Evolutionary conservation across 78 protist species (phyloP).

Genomic region (Dictyostelium intermedium): DNA sequence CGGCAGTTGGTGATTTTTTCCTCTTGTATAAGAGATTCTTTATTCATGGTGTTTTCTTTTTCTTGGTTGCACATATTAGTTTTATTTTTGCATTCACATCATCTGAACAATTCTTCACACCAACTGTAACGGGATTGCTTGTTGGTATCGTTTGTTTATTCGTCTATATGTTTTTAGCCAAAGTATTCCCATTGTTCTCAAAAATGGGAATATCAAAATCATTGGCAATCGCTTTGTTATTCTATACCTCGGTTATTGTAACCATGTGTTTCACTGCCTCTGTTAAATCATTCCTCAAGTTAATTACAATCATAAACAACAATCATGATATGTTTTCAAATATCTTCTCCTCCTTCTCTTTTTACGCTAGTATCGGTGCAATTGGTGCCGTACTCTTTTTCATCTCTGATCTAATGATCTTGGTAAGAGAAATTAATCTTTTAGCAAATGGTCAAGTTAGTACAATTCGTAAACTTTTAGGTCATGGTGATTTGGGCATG

Average conservation of each 20-base stretch:
- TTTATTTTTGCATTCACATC: conserved; percentile 69
- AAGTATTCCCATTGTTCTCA: conserved; percentile 51
- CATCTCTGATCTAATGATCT: conserved; percentile 53
- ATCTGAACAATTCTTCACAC: conserved; percentile 46
- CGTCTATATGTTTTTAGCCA: conserved; percentile 41
- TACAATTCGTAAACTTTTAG: conserved; percentile 23
- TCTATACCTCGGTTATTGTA: conserved; percentile 57
- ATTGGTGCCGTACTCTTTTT: conserved; percentile 66
- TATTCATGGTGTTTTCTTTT: conserved; percentile 50
- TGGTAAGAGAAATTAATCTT: conserved; percentile 30
- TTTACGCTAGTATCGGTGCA: conserved; percentile 56
- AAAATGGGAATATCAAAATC: neutral
- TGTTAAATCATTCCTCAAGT: conserved; percentile 11
- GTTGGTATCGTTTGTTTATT: conserved; percentile 30
- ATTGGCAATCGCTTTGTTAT: conserved; percentile 22
- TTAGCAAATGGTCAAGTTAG: conserved; percentile 24
- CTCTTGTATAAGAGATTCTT: conserved; percentile 34
- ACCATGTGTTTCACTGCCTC: conserved; percentile 73
- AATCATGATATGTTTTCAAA: neutral
- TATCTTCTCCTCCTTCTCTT: neutral
- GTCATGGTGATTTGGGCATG: conserved; percentile 70
- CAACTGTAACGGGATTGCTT: neutral
- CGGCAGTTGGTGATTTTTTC: conserved; percentile 59
- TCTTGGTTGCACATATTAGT: conserved; percentile 50
- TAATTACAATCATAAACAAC: neutral